Evolutionary conservation across 2,329 filamentous ascomycete genomes (phyloP).

Genomic region (Epichloe scottii): DNA sequence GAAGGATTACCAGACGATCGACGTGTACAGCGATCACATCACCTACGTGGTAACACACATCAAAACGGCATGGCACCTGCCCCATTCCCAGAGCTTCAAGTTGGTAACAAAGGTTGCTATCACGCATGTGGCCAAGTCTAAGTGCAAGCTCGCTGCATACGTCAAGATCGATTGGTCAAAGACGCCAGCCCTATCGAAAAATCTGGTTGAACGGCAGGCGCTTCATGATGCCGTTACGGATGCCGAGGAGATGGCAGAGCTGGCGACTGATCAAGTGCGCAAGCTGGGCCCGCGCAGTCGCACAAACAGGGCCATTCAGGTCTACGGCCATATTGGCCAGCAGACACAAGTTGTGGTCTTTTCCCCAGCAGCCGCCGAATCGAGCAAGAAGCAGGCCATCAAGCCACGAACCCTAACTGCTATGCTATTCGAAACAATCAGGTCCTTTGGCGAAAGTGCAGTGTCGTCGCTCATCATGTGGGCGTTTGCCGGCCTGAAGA

Average conservation of each 20-base stretch:
- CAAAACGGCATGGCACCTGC: slow-evolving; percentile 70
- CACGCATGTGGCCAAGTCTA: slow-evolving; percentile 82
- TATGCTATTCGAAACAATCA: slow-evolving; percentile 58
- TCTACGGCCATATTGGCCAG: slow-evolving; percentile 65
- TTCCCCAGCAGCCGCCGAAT: slow-evolving; percentile 34
- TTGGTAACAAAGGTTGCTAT: slow-evolving; percentile 86
- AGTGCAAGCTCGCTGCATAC: slow-evolving; percentile 82
- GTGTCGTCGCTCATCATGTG: slow-evolving; percentile 68
- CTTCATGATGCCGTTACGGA: slow-evolving; percentile 62
- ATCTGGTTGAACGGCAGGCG: slow-evolving; percentile 56
- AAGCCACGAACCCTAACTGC: slow-evolving; percentile 50
- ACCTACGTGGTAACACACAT: slow-evolving; percentile 52
- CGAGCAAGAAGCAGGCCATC: slow-evolving; percentile 44
- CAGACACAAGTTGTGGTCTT: slow-evolving; percentile 52
- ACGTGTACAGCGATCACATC: slow-evolving; percentile 65
- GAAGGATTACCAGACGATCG: slow-evolving; percentile 75
- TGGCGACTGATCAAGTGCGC: slow-evolving; percentile 65
- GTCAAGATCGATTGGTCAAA: slow-evolving; percentile 79
- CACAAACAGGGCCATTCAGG: slow-evolving; percentile 65
- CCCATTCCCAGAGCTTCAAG: slow-evolving; percentile 65
- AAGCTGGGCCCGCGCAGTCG: slow-evolving; percentile 61
- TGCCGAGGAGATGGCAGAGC: slow-evolving; percentile 61
- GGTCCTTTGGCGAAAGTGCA: slow-evolving; percentile 64
- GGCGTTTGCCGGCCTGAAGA: slow-evolving; percentile 53
- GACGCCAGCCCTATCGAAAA: slow-evolving; percentile 46